Evolutionary conservation across 2,329 filamentous ascomycete species (phyloP), one percentile per base, ranked within the genome.

Genomic region (Lachnellula subtilissima): DNA sequence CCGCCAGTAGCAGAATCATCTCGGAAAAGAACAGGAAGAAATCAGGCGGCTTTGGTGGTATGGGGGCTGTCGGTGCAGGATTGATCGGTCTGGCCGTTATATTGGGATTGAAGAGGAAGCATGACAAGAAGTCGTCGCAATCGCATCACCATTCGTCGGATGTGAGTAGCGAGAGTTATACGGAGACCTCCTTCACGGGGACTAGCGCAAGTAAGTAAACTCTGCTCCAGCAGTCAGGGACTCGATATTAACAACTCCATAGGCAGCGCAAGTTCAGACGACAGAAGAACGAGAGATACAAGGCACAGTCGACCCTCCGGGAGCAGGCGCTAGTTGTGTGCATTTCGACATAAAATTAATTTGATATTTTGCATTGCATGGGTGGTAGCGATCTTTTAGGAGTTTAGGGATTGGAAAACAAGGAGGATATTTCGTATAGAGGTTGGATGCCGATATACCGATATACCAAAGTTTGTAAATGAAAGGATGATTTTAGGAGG

Each of bases 41-140:
- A 59, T 76, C 73, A 23, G 71, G 74, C 61, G 78, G 80, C 19
- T 69, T 74, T 19, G 77, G 77, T 61, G 81, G 80, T 75, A 65
- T 85, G 19, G 80, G 80, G 28, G 69, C 83, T 39, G 61, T 70
- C 40, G 66, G 65, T 19, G 66, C 67, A n/a, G 67, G 64, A 17
- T 52, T 70, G 28, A 25, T 65, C 5, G 67, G 67, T 5, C 40
- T 68, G 5, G 67, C 67, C 7, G 60, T 64, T n/a, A 46, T 70
- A 3, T 48, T 70, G 12, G 68, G 68, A 9, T 52, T 70, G 59
- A 69, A 67, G 64, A 68, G 63, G 54, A 64, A 55, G 35, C 35
- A 61, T 45, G 64, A 67, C 17, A 63, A 59, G 48, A 61, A 61
- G 54, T 60, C 56, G 52, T 51, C 53, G 23, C 56, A 59, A 25